These are phyloP conservation scores for Penicillium maclennaniae DNA, from an alignment of 495 filamentous ascomycete species.

Conservation along the genomic window DNA sequence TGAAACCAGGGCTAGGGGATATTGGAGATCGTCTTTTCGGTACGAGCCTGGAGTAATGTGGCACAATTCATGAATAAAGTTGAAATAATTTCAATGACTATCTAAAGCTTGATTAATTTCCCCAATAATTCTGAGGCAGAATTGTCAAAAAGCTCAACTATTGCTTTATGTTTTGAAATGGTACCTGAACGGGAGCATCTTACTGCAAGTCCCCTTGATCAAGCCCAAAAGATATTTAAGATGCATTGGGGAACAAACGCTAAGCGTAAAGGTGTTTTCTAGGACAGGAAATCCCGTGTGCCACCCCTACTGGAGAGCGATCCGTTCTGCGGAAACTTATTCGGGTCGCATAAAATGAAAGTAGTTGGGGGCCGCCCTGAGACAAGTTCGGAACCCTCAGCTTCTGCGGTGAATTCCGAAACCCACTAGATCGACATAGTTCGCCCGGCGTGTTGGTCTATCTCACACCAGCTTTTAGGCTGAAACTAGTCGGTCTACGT, in stretches of 20 bases:
- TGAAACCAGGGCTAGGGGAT: slow-evolving; percentile 81
- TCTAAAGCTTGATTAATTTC: neutral
- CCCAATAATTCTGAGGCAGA: neutral
- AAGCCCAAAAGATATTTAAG: neutral
- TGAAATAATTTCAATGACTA: neutral
- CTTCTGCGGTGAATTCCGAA: slow-evolving; percentile 9
- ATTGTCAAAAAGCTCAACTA: neutral
- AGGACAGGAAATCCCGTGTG: neutral
- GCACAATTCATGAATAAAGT: neutral
- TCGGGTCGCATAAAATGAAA: neutral
- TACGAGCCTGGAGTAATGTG: slow-evolving; percentile 37
- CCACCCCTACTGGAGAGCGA: neutral
- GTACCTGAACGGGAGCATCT: neutral
- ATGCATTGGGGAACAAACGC: neutral
- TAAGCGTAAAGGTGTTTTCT: neutral
- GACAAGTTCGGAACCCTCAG: neutral
- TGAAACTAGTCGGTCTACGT: neutral
- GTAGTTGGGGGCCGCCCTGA: neutral
- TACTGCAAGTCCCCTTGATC: neutral
- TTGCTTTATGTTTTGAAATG: neutral
- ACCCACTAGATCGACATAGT: slow-evolving; percentile 7
- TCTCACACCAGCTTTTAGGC: neutral
- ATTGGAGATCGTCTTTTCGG: slow-evolving; percentile 85
- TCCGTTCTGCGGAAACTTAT: too few species aligned
- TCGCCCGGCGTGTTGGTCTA: neutral